phyloP scores from a whole-genome alignment of 2,329 filamentous ascomycete species.

The Diaporthe citri region DNA sequence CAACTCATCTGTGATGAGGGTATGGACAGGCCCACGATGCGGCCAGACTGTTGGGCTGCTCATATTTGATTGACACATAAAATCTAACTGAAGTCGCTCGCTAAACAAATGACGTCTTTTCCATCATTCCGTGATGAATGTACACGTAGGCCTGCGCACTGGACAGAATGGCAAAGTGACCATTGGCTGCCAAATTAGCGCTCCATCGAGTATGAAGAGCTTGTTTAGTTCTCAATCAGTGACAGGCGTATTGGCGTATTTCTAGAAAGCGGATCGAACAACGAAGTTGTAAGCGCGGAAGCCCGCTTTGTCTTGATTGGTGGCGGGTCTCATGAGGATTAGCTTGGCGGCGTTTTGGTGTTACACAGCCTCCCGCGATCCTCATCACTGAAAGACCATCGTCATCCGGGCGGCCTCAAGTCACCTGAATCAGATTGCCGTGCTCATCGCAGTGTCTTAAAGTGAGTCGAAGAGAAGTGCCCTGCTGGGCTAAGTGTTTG shows the following conservation, averaged over 20 bases:
- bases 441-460: neutral
- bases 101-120: neutral
- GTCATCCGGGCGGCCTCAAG: conserved; percentile 23
- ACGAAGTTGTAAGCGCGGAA: conserved; percentile 7
- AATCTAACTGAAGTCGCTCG: conserved; percentile 35
- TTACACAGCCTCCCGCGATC: conserved; percentile 20
- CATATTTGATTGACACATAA: neutral
- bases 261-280: neutral
- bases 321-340: neutral
- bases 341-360: conserved; percentile 17
- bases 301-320: conserved; percentile 17
- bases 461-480: neutral
- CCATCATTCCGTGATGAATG: neutral
- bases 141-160: neutral
- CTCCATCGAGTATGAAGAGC: neutral
- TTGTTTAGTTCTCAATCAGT: neutral
- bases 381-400: neutral
- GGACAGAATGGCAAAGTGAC: neutral
- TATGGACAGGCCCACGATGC: neutral
- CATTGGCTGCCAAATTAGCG: neutral
- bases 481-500: neutral
- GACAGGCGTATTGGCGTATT: neutral
- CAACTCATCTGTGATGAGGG: conserved; percentile 40
- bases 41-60: neutral
- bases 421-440: neutral